Base-by-base conservation (phyloP, 1,139 yeast species). In the Magnusiomyces tetraspermus region DNA sequence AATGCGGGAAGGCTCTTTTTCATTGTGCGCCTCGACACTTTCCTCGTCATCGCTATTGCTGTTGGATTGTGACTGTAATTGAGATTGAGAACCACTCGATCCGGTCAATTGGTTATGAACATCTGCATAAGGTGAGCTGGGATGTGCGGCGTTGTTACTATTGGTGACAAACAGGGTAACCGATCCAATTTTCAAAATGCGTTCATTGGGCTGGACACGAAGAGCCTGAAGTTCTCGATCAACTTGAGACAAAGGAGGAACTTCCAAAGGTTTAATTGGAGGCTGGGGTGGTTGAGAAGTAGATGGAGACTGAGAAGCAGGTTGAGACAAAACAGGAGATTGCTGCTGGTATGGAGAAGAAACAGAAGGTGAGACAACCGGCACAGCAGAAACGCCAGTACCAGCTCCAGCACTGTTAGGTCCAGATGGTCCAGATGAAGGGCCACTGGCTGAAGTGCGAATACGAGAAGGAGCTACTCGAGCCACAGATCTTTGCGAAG, bases 1-100 rank as follows among this genome's bases (percentile, higher is more conserved):
- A 17, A 69, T 55, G 50, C 65, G 53, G 44, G 58, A 53, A n/a
- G 63, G 66, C 44, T 61, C 66, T 33, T 56, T 56, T 5, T 57
- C 59, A 21, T 59, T 38, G 46, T 37, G 6, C 47, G 50, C 47
- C 17, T 28, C 38, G 36, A 15, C 24, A n/a, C 28, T 13, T 40
- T 28, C 23, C 10, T 44, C 33, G 8, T 17, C 38, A 2, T 13
- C 22, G n/a, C 38, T 22, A 15, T 17, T 42, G 19, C 48, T 40
- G 63, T 59, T 23, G 57, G 19, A 11, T n/a, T n/a, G n/a, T n/a
- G n/a, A n/a, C n/a, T n/a, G n/a, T n/a, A n/a, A n/a, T n/a, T n/a
- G n/a, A n/a, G n/a, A n/a, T n/a, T n/a, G n/a, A n/a, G n/a, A n/a
- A n/a, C n/a, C n/a, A n/a, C n/a, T n/a, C n/a, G n/a, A n/a, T 13